Evolutionary conservation across 2,329 filamentous ascomycete genomes (phyloP), one percentile per base, ranked within the genome.

Genomic region (Fusarium sp.): DNA sequence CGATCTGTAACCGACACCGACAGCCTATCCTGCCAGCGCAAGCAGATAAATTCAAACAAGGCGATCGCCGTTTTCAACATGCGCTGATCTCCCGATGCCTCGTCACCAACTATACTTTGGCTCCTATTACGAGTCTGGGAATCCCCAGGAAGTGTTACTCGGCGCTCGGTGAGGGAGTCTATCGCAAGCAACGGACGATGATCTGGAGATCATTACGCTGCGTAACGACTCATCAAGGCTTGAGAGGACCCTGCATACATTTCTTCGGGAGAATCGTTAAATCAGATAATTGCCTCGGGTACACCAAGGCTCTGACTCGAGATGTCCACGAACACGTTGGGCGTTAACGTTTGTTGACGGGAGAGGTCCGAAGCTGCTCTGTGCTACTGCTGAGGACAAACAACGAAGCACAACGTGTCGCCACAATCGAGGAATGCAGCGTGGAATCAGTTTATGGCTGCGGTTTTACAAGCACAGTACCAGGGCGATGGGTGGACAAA

Each of bases 201-300:
- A 69, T 65, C 55, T 69, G 51, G 68, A 71, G 68, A 71, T 64
- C 62, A 34, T 46, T 41, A 41, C 29, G 59, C 37, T 65, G 64
- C 45, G 56, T 71, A 65, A 71, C 68, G 25, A 7, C 10, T 34
- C 25, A 48, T 18, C 57, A 52, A 29, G 48, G 16, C 41, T n/a
- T 24, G 44, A 48, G 41, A 27, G n/a, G 48, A 45, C 42, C 58
- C 48, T 65, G 46, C 9, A 52, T 57, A 29, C 13, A 16, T 40
- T 53, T 11, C 24, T 53, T 53, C 49, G 49, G 49, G 24, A n/a
- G 18, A 25, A 57, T 51, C 48, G 49, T 64, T 64, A 40, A 60
- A 47, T 52, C 65, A 69, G 32, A 52, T 22, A 57, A 57, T 53
- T 37, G 12, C 56, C 30, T 54, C 45, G 24, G 34, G 40, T 53